These are phyloP conservation scores for Candida michaelii DNA, from an alignment of 805 yeast genomes.

Conservation along the genomic window DNA sequence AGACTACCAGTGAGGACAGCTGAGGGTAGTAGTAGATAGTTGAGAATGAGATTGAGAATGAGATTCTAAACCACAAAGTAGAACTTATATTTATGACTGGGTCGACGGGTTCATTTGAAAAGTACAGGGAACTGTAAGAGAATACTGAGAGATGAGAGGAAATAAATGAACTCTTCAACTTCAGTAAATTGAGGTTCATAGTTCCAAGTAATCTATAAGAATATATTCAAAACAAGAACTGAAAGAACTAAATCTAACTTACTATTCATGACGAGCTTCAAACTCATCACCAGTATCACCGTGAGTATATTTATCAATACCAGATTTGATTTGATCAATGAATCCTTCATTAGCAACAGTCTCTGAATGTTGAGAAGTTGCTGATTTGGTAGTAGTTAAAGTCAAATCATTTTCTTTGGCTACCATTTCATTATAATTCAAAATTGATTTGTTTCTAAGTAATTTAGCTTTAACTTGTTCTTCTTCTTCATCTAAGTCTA, in stretches of 20 bases:
- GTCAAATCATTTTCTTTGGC: constrained; percentile 14
- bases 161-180: too few relatives aligned
- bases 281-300: constrained; percentile 54
- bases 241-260: not conserved
- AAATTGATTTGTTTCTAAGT: constrained; percentile 15
- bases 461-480: constrained; percentile 18
- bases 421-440: constrained; percentile 17
- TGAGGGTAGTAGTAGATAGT: too few relatives aligned
- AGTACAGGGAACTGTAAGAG: too few relatives aligned
- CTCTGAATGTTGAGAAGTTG: constrained; percentile 30
- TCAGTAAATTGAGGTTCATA: too few relatives aligned
- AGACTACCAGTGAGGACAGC: not conserved
- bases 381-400: constrained; percentile 21
- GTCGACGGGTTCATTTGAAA: too few relatives aligned
- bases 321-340: constrained; percentile 35
- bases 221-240: constrained; percentile 1
- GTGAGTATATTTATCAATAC: constrained; percentile 39
- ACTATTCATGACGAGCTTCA: constrained; percentile 40
- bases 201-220: too few relatives aligned
- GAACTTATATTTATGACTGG: too few relatives aligned
- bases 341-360: constrained; percentile 32
- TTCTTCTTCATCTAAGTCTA: constrained; percentile 69
- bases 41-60: too few relatives aligned
- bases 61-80: too few relatives aligned
- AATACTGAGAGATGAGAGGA: too few relatives aligned